Percentiles rank a stretch among this genome's conserved stretches.
Evolutionary conservation across 2,329 filamentous ascomycete genomes (phyloP).

Genomic region (Emmonsia crescens): DNA sequence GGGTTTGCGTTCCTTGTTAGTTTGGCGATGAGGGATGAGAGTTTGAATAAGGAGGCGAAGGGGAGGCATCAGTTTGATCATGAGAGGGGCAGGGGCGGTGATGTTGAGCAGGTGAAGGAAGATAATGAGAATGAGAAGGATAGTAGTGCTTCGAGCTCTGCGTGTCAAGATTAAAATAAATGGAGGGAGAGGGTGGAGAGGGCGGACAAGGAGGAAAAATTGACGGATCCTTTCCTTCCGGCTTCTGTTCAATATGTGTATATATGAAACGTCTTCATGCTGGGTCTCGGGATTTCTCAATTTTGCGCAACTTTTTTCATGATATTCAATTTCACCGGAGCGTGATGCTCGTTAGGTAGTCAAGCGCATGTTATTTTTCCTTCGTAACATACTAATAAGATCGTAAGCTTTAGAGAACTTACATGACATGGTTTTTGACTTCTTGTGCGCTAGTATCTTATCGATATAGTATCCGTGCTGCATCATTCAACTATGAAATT

Average conservation of each 20-base stretch:
- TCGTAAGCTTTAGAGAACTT: no score
- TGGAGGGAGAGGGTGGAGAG: not conserved
- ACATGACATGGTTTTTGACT: no score
- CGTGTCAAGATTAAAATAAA: not conserved
- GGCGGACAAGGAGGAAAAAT: no score
- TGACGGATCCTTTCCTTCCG: not conserved
- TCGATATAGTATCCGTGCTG: no score
- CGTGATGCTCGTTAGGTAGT: not conserved
- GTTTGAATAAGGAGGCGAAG: not conserved
- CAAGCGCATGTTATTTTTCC: not conserved
- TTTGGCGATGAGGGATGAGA: conserved; percentile 2
- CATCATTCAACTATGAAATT: not conserved
- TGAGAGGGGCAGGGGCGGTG: not conserved
- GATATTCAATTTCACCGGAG: not conserved
- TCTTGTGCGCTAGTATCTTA: no score
- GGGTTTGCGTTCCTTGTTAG: not conserved
- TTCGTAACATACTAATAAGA: no score
- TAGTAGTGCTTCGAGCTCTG: not conserved
- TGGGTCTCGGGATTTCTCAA: not conserved
- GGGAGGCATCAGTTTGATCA: conserved; percentile 5
- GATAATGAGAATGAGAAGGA: not conserved
- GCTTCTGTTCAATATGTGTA: not conserved
- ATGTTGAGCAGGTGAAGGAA: not conserved
- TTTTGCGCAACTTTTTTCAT: not conserved
- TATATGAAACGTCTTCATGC: not conserved